Conservation (phyloP, 768 basidiomycete genomes). For the Boletus rubroflammeus region DNA sequence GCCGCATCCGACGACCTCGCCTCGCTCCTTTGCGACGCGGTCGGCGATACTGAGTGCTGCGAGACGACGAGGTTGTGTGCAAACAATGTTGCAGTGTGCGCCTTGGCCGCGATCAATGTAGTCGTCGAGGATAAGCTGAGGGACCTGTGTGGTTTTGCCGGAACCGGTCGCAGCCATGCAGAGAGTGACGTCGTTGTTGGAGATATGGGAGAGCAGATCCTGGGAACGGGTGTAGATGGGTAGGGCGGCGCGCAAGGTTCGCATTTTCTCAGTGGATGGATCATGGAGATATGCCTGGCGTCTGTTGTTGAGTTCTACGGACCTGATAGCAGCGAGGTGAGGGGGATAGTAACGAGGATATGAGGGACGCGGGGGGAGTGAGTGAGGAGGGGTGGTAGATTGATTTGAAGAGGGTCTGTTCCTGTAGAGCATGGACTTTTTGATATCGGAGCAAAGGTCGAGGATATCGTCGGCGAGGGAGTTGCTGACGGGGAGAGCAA, state of each 20-base stretch:
- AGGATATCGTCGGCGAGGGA: constrained; percentile 65
- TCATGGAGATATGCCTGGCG: constrained; percentile 59
- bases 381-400: constrained; percentile 1
- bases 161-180: constrained; percentile 89
- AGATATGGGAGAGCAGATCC: constrained; percentile 66
- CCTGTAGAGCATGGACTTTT: constrained; percentile 57
- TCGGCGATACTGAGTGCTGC: constrained; percentile 91
- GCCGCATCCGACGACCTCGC: constrained; percentile 58
- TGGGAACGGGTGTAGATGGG: constrained; percentile 72
- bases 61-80: constrained; percentile 88
- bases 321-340: constrained; percentile 47
- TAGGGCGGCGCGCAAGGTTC: constrained; percentile 59
- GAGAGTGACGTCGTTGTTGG: constrained; percentile 78
- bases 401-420: constrained; percentile 48
- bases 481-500: constrained; percentile 62
- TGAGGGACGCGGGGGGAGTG: constrained; percentile 8
- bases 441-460: constrained; percentile 66
- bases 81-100: constrained; percentile 82
- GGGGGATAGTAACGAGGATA: constrained; percentile 29
- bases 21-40: constrained; percentile 87
- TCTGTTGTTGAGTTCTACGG: constrained; percentile 48
- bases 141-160: constrained; percentile 93
- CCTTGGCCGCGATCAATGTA: constrained; percentile 77
- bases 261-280: constrained; percentile 61
- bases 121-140: constrained; percentile 86